A percentile compares a stretch with the other conserved stretches of the same genome.
phyloP scores from a whole-genome alignment of 352 stramenopile genomes.

The Phytopythium oedochilum region DNA sequence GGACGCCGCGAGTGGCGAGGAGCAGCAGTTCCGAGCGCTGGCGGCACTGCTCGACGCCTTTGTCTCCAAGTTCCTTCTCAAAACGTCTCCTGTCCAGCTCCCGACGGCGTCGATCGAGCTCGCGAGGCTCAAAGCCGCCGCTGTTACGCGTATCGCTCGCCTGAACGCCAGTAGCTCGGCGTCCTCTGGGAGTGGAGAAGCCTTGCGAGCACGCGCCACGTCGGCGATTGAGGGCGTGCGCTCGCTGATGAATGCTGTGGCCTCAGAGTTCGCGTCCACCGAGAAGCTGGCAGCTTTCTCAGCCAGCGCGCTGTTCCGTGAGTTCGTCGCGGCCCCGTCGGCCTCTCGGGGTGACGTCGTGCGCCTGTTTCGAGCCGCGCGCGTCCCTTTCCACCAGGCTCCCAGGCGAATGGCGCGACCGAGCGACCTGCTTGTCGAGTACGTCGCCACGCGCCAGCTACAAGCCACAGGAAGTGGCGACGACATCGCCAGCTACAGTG shows the following conservation, averaged over 20 bases:
- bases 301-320: constrained; percentile 35
- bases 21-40: background rate
- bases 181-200: background rate
- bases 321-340: constrained; percentile 24
- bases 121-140: constrained; percentile 21
- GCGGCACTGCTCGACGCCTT: constrained; percentile 7
- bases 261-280: constrained; percentile 41
- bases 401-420: constrained; percentile 14
- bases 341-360: constrained; percentile 22
- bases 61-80: constrained; percentile 20
- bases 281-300: constrained; percentile 46
- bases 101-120: constrained; percentile 14
- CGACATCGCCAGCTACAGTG: too few relatives aligned
- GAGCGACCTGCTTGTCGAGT: constrained; percentile 7
- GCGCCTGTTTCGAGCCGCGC: constrained; percentile 33
- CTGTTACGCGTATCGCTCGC: constrained; percentile 11
- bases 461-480: background rate
- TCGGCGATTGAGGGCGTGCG: constrained; percentile 2
- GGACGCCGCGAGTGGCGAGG: background rate
- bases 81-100: constrained; percentile 12
- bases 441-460: background rate
- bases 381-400: constrained; percentile 57
- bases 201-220: background rate
- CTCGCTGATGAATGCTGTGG: constrained; percentile 20
- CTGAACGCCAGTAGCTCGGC: constrained; percentile 2